These are phyloP conservation scores for Blastocystis sp. DNA, from an alignment of 352 stramenopile genomes.

Conservation along the genomic window DNA sequence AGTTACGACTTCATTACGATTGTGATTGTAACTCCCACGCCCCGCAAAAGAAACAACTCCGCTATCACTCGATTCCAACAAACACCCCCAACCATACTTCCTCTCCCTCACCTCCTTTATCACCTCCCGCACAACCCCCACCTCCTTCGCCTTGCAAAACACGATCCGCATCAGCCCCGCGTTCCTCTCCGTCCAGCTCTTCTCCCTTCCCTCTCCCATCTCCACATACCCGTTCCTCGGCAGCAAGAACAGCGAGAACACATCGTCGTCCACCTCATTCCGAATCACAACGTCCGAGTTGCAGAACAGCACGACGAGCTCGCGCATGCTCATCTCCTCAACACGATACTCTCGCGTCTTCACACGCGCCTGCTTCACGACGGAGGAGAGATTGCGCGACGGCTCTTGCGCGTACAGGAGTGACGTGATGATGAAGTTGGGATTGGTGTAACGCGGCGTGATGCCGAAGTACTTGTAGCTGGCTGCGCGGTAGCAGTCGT, in stretches of 20 bases:
- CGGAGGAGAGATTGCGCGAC: background rate
- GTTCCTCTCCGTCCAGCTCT: conserved; percentile 39
- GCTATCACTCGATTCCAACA: too few species aligned
- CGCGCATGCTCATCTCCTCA: conserved; percentile 17
- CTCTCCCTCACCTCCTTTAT: background rate
- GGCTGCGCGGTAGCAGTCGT: conserved; percentile 57
- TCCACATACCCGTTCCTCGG: conserved; percentile 51
- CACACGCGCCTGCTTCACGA: background rate
- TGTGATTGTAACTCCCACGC: too few species aligned
- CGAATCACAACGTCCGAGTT: conserved; percentile 60
- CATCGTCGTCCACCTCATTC: background rate
- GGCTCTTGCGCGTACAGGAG: background rate
- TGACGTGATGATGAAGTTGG: background rate
- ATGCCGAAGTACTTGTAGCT: conserved; percentile 35
- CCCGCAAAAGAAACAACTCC: too few species aligned
- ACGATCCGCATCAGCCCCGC: conserved; percentile 19
- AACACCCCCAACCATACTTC: too few species aligned
- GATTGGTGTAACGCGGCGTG: background rate
- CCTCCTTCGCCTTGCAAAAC: background rate
- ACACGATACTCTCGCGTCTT: background rate
- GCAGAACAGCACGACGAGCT: conserved; percentile 27
- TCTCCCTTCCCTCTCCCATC: background rate
- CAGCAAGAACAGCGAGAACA: conserved; percentile 52
- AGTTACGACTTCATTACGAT: too few species aligned
- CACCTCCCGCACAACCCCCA: background rate